Evolutionary conservation across 2,329 filamentous ascomycete genomes (phyloP), one percentile per base, ranked within the genome.

Genomic region (Aureobasidium uvarum): DNA sequence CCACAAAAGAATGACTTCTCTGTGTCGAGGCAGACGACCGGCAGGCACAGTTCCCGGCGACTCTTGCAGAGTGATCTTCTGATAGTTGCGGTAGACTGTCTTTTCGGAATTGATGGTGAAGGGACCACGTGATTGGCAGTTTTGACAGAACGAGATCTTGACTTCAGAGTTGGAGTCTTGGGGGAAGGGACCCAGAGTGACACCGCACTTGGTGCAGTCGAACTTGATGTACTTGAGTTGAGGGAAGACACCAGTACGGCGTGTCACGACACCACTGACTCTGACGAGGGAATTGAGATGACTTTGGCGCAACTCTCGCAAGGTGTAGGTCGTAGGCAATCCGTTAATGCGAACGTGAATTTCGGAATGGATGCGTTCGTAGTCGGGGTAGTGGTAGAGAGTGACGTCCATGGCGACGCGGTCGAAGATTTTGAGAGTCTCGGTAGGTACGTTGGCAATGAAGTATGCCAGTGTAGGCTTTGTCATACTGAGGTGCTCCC

Each of bases 181-280:
- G 74, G 96, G 94, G 81, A 97, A 99, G 20, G 95, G 95, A 1
- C 95, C 95, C 3, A 99, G 85, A 0, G 92, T 96, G 52, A 91
- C 85, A 67, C 91, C 91, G 73, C 95, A 99, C 79, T 97, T 99
- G 66, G 83, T 87, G 79, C 95, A 99, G 79, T 97, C 91, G 74
- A 99, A 98, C 79, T 97, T 96, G 80, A 99, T 91, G 77, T 98
- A 97, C 77, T 98, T 98, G 67, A 99, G 83, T 79, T 99, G 95
- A 3, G 95, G 95, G 76, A 99, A 99, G 55, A 99, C 96, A 65
- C 95, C 95, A 31, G 89, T 96, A 70, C 95, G 87, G 69, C 95
- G 88, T 39, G 95, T 99, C 33, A 99, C 95, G 5, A 99, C 95
- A 70, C 95, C 95, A 71, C 90, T 93, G 64, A 99, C 95, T 62